phyloP scores from a whole-genome alignment of 2,329 filamentous ascomycete genomes.

The Aspergillus sp. region DNA sequence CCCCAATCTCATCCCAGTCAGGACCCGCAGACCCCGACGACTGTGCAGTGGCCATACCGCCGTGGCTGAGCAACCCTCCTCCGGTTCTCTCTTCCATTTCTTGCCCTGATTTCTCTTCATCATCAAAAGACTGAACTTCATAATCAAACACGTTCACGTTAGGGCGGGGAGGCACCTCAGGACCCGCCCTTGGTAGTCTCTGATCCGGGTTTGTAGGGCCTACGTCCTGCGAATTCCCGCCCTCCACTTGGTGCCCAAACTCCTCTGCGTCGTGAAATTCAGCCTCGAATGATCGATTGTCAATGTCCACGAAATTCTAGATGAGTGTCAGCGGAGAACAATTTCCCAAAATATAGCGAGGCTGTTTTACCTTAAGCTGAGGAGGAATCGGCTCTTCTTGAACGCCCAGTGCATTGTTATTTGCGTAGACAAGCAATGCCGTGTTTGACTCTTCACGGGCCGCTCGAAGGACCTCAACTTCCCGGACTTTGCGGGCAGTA shows the following conservation, averaged over 20 bases:
- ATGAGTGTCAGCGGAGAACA: conserved; percentile 9
- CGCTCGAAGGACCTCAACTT: conserved; percentile 52
- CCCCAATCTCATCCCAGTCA: background rate
- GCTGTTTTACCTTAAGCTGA: conserved; percentile 32
- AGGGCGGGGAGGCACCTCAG: conserved; percentile 1
- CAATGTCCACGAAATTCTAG: conserved; percentile 45
- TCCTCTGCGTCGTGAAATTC: conserved; percentile 27
- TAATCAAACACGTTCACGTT: conserved; percentile 36
- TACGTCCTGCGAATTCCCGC: conserved; percentile 2
- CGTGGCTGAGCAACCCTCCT: conserved; percentile 16
- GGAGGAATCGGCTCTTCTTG: conserved; percentile 25
- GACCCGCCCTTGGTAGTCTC: too few relatives aligned
- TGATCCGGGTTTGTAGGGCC: too few relatives aligned
- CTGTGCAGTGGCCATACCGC: conserved; percentile 6
- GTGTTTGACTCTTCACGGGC: conserved; percentile 48
- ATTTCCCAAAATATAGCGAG: background rate
- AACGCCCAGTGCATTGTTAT: conserved; percentile 40
- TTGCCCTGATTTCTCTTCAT: conserved; percentile 19
- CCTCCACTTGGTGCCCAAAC: background rate
- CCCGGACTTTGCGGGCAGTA: conserved; percentile 39
- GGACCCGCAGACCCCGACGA: conserved; percentile 6
- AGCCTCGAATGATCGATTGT: conserved; percentile 40
- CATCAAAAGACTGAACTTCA: conserved; percentile 33
- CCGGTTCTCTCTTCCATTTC: conserved; percentile 38
- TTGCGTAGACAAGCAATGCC: conserved; percentile 58